Base-by-base conservation (phyloP, 1,139 yeast species). In the Suzukiozyma palmioleophila region DNA sequence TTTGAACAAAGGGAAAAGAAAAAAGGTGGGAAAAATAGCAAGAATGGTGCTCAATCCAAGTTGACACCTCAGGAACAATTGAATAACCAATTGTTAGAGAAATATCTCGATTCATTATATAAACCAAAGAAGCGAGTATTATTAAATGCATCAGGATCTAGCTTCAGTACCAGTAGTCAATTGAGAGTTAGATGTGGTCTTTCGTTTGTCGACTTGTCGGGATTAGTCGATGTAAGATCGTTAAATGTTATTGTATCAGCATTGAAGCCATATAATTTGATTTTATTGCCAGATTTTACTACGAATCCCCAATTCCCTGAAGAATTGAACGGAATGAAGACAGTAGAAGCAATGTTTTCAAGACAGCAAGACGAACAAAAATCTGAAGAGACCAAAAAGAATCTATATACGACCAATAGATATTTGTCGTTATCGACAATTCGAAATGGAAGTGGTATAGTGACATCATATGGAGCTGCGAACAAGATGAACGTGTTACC, bases 201-300 rank as follows among this genome's bases (percentile, higher is more conserved):
- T 15, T 77, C 88, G 7, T 89, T 71, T 57, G 78, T 92, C 40
- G 97, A 92, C 57, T 70, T 90, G 45, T 79, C 90, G 12, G 96
- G 97, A 11, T 62, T 85, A 16, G 94, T 89, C 2, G 97, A 92
- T 55, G 69, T 84, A 44, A 73, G 97, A 46, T 90, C 97, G 0
- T 64, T 89, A 44, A 75, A 83, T 41, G 80, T 87, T 61, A 86
- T 90, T 44, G 73, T 88, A 33, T 87, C 94, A 26, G 75, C 85
- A 2, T 66, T 92, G 40, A 86, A 86, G 51, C 96, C 98, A 8
- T 75, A 81, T 41, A 82, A 83, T 52, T 70, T 90, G 36, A 67
- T 92, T 14, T 59, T 87, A 14, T 57, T 75, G 13, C 73, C 77
- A 2, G 83, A 78, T 41, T 54, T 66, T 10, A 58, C 75, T n/a